phyloP scores from a whole-genome alignment of 2,329 filamentous ascomycete species.

The Neonectria neomacrospora region DNA sequence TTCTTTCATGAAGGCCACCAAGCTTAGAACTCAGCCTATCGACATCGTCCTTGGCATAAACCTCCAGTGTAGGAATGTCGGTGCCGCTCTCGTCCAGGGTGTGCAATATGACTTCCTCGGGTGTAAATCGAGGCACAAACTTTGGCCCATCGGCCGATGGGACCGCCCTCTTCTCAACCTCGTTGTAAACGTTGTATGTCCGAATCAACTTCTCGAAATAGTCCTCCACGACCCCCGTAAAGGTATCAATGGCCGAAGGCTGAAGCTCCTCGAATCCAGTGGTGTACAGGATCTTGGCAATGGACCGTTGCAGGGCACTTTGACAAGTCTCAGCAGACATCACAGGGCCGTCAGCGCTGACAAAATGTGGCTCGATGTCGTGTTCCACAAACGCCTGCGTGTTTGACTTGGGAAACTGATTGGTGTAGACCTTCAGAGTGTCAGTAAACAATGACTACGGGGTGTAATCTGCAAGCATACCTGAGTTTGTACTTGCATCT shows the following conservation, averaged over 20 bases:
- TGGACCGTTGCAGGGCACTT: slow-evolving; percentile 86
- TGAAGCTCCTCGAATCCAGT: slow-evolving; percentile 97
- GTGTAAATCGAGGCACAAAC: slow-evolving; percentile 75
- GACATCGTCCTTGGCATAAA: slow-evolving; percentile 93
- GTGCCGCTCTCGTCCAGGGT: slow-evolving; percentile 85
- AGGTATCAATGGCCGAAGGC: slow-evolving; percentile 88
- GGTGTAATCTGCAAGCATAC: slow-evolving; percentile 58
- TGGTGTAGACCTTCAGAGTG: slow-evolving; percentile 81
- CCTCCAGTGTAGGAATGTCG: slow-evolving; percentile 82
- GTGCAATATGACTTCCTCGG: slow-evolving; percentile 89
- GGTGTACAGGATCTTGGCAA: slow-evolving; percentile 95
- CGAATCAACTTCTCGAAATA: slow-evolving; percentile 88
- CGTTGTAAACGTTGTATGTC: slow-evolving; percentile 84
- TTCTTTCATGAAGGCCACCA: slow-evolving; percentile 87
- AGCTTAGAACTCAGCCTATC: slow-evolving; percentile 85
- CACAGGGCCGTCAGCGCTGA: slow-evolving; percentile 87
- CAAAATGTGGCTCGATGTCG: slow-evolving; percentile 89
- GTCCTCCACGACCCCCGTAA: slow-evolving; percentile 88
- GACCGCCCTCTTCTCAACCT: slow-evolving; percentile 79
- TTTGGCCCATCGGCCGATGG: slow-evolving; percentile 55
- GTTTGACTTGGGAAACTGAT: slow-evolving; percentile 97
- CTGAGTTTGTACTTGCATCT: slow-evolving; percentile 99
- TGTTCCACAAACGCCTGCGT: slow-evolving; percentile 87
- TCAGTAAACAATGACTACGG: slow-evolving; percentile 20
- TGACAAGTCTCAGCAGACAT: slow-evolving; percentile 87